These are phyloP conservation scores for Penicillium psychrofluorescens DNA, from an alignment of 495 filamentous ascomycete genomes.

Conservation along the genomic window DNA sequence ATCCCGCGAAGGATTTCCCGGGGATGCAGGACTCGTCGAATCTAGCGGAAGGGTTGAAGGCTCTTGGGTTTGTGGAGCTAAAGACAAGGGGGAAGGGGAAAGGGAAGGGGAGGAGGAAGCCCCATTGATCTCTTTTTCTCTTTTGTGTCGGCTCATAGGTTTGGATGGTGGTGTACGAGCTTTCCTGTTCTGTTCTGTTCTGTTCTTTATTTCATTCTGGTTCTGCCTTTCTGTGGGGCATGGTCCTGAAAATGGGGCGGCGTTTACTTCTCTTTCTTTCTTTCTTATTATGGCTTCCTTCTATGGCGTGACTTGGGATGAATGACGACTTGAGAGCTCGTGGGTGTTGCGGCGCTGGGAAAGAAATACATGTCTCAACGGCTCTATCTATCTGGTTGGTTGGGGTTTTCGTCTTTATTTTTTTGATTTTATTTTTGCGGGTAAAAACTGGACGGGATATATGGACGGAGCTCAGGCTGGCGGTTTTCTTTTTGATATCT, in stretches of 20 bases:
- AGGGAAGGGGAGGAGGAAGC: slow-evolving; percentile 31
- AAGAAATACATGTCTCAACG: no score
- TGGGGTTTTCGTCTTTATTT: no score
- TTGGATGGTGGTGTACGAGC: neutral
- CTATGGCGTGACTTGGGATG: no score
- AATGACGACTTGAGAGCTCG: no score
- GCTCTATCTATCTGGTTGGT: no score
- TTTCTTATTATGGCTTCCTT: neutral
- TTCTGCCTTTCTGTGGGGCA: no score
- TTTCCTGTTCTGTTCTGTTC: neutral
- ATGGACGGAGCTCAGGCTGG: no score
- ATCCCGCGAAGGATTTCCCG: slow-evolving; percentile 93
- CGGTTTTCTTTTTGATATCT: no score
- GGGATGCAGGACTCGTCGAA: slow-evolving; percentile 65
- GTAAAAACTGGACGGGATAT: no score
- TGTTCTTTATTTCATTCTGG: neutral
- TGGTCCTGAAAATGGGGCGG: neutral
- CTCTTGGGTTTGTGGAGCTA: slow-evolving; percentile 39
- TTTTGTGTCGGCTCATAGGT: neutral
- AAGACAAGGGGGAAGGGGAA: slow-evolving; percentile 39
- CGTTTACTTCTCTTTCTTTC: neutral
- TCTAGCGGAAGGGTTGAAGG: slow-evolving; percentile 33
- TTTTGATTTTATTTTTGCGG: no score
- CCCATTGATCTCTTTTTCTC: neutral
- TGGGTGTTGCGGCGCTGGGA: no score